These are phyloP conservation scores for Leavenworthia alabamica DNA, from an alignment of 345 rosid genomes.

Conservation along the genomic window DNA sequence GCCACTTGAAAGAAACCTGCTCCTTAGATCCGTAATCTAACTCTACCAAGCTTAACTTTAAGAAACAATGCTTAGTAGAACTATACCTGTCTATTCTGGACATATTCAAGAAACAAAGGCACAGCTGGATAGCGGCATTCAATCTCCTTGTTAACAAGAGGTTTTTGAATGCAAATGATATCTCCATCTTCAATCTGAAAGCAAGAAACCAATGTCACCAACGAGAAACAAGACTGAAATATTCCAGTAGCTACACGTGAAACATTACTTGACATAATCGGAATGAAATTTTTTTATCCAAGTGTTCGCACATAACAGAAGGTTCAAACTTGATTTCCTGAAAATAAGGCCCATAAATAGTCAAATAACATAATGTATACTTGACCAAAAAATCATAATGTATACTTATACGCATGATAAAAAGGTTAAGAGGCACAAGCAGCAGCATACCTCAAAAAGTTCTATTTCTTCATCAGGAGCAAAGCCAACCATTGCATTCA, in stretches of 20 bases:
- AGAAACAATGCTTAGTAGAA: background rate
- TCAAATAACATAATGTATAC: too few species aligned
- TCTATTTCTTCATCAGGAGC: slow-evolving; percentile 81
- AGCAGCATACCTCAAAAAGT: slow-evolving; percentile 68
- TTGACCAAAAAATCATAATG: background rate
- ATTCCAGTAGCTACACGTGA: background rate
- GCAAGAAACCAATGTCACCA: slow-evolving; percentile 13
- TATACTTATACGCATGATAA: background rate
- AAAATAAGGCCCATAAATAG: slow-evolving; percentile 1
- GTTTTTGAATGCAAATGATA: slow-evolving; percentile 79
- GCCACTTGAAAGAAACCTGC: too few species aligned
- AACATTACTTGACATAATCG: slow-evolving; percentile 60
- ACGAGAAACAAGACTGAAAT: background rate
- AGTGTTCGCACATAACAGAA: slow-evolving; percentile 72
- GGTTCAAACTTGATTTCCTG: slow-evolving; percentile 98
- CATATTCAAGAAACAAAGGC: slow-evolving; percentile 77
- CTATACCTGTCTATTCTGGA: slow-evolving; percentile 84
- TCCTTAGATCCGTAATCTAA: too few species aligned
- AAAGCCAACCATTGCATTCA: slow-evolving; percentile 90
- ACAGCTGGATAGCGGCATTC: slow-evolving; percentile 72
- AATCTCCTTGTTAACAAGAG: slow-evolving; percentile 37
- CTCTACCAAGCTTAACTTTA: background rate
- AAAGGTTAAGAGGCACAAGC: background rate
- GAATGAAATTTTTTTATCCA: slow-evolving; percentile 69
- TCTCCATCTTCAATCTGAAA: slow-evolving; percentile 93